Base-by-base conservation (phyloP, 2,329 filamentous ascomycete genomes). In the Corinectria fuckeliana region DNA sequence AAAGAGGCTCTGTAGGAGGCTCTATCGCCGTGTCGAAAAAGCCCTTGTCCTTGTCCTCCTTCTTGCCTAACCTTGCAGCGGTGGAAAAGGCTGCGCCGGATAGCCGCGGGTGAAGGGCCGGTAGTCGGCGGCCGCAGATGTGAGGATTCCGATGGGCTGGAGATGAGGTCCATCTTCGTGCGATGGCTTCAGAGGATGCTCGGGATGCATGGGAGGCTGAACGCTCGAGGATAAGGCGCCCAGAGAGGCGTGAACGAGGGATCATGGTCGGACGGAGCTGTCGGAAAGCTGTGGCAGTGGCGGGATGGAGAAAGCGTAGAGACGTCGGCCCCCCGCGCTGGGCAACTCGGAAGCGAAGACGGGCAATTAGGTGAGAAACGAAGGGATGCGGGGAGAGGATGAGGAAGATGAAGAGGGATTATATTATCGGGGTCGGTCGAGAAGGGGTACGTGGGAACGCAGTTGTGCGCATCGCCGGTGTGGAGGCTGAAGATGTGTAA, bases 11-110 rank as follows among this genome's bases (percentile, higher is more conserved):
- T 20, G 75, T 76, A 10, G 72, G 52, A 18, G 72, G 69, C 56
- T 77, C 76, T 50, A 79, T 74, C 5, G 79, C 68, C 7, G 78
- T 77, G 63, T 86, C 81, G 58, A 86, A 84, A 64, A 85, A 85
- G 18, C 79, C 78, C 58, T 82, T 81, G 38, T 74, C 72, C 21
- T 69, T 71, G 36, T 69, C 71, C 30, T 77, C 75, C 47, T 75
- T 76, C 39, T 77, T 79, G 36, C 68, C 63, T 26, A 76, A 58
- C 32, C 66, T 64, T 53, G 69, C 64, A 25, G 72, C 71, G 18
- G 77, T 79, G 21, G 77, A 78, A 64, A 80, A 80, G 18, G 68
- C 61, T 5, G 75, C 74, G 23, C 66, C 58, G 26, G 67, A 56
- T 50, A 71, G 67, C 44, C 71, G 69, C 41, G 69, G 67, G 41